A percentile compares a stretch with the other conserved stretches of the same genome.
phyloP scores from a whole-genome alignment of 2,329 filamentous ascomycete genomes.

The Clarireedia homoeocarpa region DNA sequence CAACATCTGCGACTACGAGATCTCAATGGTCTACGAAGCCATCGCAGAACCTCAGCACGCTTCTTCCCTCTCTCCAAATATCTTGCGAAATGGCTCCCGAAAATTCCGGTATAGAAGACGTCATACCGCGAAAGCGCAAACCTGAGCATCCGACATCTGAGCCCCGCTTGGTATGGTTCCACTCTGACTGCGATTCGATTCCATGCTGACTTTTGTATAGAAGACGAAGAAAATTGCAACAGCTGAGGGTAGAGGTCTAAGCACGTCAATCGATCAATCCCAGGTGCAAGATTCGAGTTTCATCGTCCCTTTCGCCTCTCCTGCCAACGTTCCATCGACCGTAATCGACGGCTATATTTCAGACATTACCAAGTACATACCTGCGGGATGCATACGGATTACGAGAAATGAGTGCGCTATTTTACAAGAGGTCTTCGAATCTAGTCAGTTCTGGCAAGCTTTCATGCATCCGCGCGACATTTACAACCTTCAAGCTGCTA shows the following conservation, averaged over 20 bases:
- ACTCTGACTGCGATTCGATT: too few relatives aligned
- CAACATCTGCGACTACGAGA: too few relatives aligned
- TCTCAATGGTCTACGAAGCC: too few relatives aligned
- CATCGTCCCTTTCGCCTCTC: neutral
- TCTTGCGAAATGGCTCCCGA: too few relatives aligned
- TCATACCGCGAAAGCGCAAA: too few relatives aligned
- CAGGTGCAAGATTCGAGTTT: neutral
- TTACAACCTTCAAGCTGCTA: conserved; percentile 1
- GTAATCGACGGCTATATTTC: conserved; percentile 5
- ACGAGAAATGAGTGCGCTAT: conserved; percentile 6
- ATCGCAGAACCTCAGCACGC: too few relatives aligned
- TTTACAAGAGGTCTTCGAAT: conserved; percentile 8
- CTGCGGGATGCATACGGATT: conserved; percentile 22
- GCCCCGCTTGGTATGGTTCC: too few relatives aligned
- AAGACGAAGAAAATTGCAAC: neutral
- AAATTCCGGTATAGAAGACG: too few relatives aligned
- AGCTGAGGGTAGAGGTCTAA: neutral
- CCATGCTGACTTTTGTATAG: too few relatives aligned
- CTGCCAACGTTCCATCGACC: neutral
- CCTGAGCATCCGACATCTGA: too few relatives aligned
- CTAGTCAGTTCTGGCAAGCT: conserved; percentile 15
- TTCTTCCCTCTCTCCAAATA: too few relatives aligned
- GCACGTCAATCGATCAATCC: neutral
- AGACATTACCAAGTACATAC: conserved; percentile 24
- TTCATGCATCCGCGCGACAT: conserved; percentile 16